phyloP scores from a whole-genome alignment of 306 rosid species.

The Fagus sylvatica region DNA sequence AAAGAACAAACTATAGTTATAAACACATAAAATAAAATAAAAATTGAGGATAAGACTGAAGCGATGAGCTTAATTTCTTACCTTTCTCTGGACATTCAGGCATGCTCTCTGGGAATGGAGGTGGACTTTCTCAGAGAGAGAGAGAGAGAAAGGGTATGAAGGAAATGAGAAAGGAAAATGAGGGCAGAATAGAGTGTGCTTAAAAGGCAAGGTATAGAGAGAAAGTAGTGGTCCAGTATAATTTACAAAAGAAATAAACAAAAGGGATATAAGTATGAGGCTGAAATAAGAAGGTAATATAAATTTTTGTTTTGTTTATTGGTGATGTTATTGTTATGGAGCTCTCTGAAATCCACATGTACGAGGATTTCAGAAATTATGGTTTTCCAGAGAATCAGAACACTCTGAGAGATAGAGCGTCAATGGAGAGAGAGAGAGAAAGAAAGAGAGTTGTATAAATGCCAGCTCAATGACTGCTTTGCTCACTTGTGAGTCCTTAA shows the following conservation, averaged over 20 bases:
- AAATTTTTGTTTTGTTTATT: slow-evolving; percentile 21
- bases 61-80: slow-evolving; percentile 32
- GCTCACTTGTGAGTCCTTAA: slow-evolving; percentile 81
- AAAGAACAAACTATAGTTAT: neutral
- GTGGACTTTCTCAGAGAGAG: slow-evolving; percentile 38
- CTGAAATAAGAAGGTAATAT: slow-evolving; percentile 13
- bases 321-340: slow-evolving; percentile 25
- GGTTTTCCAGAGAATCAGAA: slow-evolving; percentile 9
- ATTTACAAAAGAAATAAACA: slow-evolving; percentile 36
- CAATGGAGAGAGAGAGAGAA: slow-evolving; percentile 17
- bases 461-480: slow-evolving; percentile 48
- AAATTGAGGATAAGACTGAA: too few relatives aligned
- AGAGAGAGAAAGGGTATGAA: slow-evolving; percentile 25
- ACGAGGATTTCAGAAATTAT: slow-evolving; percentile 41
- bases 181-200: slow-evolving; percentile 50
- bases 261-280: neutral
- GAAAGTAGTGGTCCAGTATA: slow-evolving; percentile 42
- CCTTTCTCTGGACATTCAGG: slow-evolving; percentile 99
- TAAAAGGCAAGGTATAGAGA: slow-evolving; percentile 76
- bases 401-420: neutral
- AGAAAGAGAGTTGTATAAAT: slow-evolving; percentile 18
- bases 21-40: neutral
- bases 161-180: slow-evolving; percentile 42
- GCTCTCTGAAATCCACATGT: slow-evolving; percentile 22
- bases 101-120: slow-evolving; percentile 69